phyloP scores from a whole-genome alignment of 2,329 filamentous ascomycete species.

The Calonectria multiphialidica region DNA sequence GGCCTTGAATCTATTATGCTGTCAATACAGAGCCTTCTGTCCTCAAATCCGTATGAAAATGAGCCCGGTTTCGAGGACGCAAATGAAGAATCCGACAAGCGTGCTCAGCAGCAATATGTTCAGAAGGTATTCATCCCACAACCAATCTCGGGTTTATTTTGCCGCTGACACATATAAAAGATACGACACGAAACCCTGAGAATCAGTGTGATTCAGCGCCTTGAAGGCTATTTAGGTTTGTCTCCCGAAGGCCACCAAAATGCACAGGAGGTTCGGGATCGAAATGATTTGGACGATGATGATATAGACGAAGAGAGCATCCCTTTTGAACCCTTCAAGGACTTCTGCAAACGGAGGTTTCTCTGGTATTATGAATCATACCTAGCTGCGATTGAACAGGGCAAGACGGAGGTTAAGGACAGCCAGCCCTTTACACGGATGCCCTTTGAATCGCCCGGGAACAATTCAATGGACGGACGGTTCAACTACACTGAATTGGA shows the following conservation, averaged over 20 bases:
- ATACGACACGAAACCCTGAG: slow-evolving; percentile 92
- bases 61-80: slow-evolving; percentile 92
- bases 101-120: slow-evolving; percentile 80
- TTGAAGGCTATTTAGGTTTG: slow-evolving; percentile 84
- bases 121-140: slow-evolving; percentile 71
- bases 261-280: slow-evolving; percentile 44
- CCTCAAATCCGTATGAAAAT: slow-evolving; percentile 92
- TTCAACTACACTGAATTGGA: slow-evolving; percentile 86
- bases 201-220: slow-evolving; percentile 85
- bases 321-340: slow-evolving; percentile 87
- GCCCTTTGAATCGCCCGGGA: slow-evolving; percentile 81
- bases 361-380: slow-evolving; percentile 97
- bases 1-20: slow-evolving; percentile 94
- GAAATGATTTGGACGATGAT: slow-evolving; percentile 56
- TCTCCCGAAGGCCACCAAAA: slow-evolving; percentile 59
- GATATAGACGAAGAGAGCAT: slow-evolving; percentile 66
- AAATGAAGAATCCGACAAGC: slow-evolving; percentile 76
- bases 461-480: slow-evolving; percentile 86
- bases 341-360: slow-evolving; percentile 91
- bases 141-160: neutral
- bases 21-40: slow-evolving; percentile 97
- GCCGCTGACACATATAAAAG: slow-evolving; percentile 56
- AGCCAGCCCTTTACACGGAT: slow-evolving; percentile 78
- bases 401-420: slow-evolving; percentile 72
- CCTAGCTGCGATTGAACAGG: slow-evolving; percentile 75